A percentile compares a stretch with the other conserved stretches of the same genome.
Evolutionary conservation across 495 filamentous ascomycete species (phyloP).

Genomic region (Penicillium flavigenum): DNA sequence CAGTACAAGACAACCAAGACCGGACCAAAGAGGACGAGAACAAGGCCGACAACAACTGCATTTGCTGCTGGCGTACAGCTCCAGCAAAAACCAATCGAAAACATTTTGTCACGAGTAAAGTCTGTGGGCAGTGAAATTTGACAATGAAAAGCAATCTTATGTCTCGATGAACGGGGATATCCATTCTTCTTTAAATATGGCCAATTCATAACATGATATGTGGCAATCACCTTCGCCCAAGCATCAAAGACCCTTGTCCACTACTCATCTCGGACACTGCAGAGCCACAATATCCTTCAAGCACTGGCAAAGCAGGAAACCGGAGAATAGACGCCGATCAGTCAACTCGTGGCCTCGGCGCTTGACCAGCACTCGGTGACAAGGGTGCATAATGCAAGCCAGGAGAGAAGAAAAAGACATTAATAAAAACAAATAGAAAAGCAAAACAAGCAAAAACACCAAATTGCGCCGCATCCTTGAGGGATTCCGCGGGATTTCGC

Average conservation of each 20-base stretch:
- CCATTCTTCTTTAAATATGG: background rate
- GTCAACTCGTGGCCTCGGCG: background rate
- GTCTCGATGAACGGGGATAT: background rate
- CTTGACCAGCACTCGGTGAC: background rate
- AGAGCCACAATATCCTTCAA: background rate
- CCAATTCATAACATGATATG: background rate
- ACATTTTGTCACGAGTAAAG: background rate
- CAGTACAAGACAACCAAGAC: background rate
- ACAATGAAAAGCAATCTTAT: background rate
- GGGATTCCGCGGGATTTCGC: too few relatives aligned
- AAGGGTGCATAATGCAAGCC: background rate
- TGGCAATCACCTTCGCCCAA: background rate
- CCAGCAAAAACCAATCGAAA: background rate
- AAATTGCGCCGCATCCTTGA: background rate
- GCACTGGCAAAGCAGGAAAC: background rate
- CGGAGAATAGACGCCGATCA: background rate
- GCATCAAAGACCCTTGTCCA: background rate
- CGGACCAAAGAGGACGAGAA: background rate
- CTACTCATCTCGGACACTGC: background rate
- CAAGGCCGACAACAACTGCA: background rate
- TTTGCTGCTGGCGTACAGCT: background rate
- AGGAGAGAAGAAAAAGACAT: background rate
- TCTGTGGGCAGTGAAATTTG: background rate
- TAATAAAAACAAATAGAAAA: background rate
- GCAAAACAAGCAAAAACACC: background rate